Conservation (phyloP, 371 early-diverging fungal genomes). For the Rhizopus sp. region DNA sequence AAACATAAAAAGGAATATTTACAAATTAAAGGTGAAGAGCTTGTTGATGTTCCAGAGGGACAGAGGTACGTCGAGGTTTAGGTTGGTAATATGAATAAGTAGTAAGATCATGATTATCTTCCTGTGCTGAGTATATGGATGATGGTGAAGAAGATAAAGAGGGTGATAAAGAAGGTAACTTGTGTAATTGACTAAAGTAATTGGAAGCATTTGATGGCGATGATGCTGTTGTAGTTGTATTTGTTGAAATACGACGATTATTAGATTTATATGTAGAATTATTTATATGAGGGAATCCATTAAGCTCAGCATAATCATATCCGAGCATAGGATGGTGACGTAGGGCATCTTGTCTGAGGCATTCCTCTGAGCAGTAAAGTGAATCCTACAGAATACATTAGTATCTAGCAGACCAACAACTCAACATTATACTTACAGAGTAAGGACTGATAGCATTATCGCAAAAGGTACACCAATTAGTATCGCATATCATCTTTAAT, state of each 20-base stretch:
- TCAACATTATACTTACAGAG: conserved; percentile 2
- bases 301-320: conserved; percentile 34
- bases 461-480: conserved; percentile 35
- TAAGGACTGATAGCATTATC: conserved; percentile 29
- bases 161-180: conserved; percentile 19
- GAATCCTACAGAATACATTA: conserved; percentile 13
- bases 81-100: conserved; percentile 11
- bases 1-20: not conserved
- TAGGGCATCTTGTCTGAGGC: conserved; percentile 29
- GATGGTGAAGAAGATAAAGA: conserved; percentile 23
- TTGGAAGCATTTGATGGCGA: not conserved
- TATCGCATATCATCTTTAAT: conserved; percentile 21
- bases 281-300: conserved; percentile 27
- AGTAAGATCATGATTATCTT: not conserved
- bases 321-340: conserved; percentile 34
- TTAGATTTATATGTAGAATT: not conserved
- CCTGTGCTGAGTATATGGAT: conserved; percentile 7
- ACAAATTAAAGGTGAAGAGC: conserved; percentile 12
- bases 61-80: conserved; percentile 17
- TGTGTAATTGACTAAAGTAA: conserved; percentile 10
- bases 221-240: conserved; percentile 8
- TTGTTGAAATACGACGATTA: not conserved
- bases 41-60: conserved; percentile 23
- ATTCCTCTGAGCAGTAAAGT: conserved; percentile 36
- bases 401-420: not conserved